These are phyloP conservation scores for Cryptococcus neoformans DNA, from an alignment of 1,284 basidiomycete genomes.

Conservation along the genomic window DNA sequence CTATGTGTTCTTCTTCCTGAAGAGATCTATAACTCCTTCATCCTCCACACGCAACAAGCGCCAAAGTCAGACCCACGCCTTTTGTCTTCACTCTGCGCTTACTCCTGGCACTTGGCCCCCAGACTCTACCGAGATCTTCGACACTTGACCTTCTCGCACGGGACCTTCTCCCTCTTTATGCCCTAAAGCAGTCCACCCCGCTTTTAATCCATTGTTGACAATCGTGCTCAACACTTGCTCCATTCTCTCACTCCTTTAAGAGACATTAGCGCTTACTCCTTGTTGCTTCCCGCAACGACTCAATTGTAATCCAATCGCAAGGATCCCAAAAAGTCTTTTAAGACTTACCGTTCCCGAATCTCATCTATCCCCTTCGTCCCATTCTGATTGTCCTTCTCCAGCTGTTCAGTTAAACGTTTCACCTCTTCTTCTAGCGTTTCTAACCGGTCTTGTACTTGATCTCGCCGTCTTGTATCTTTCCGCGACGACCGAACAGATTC, in stretches of 20 bases:
- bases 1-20: no score
- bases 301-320: background rate
- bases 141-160: background rate
- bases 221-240: slow-evolving; percentile 64
- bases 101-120: no score
- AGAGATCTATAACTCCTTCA: no score
- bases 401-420: slow-evolving; percentile 38
- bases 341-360: slow-evolving; percentile 31
- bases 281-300: background rate
- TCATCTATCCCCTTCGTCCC: slow-evolving; percentile 19
- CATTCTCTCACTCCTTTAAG: slow-evolving; percentile 52
- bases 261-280: slow-evolving; percentile 10
- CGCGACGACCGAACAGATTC: slow-evolving; percentile 74
- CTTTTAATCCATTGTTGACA: slow-evolving; percentile 66
- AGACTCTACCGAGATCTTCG: background rate
- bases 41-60: no score
- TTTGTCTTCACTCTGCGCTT: no score
- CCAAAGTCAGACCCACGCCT: no score
- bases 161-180: slow-evolving; percentile 23
- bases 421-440: slow-evolving; percentile 53
- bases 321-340: background rate
- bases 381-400: slow-evolving; percentile 19
- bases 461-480: slow-evolving; percentile 68
- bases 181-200: slow-evolving; percentile 56
- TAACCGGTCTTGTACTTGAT: slow-evolving; percentile 68